Evolutionary conservation across 805 yeast species (phyloP).

Genomic region (Metschnikowia continentalis): DNA sequence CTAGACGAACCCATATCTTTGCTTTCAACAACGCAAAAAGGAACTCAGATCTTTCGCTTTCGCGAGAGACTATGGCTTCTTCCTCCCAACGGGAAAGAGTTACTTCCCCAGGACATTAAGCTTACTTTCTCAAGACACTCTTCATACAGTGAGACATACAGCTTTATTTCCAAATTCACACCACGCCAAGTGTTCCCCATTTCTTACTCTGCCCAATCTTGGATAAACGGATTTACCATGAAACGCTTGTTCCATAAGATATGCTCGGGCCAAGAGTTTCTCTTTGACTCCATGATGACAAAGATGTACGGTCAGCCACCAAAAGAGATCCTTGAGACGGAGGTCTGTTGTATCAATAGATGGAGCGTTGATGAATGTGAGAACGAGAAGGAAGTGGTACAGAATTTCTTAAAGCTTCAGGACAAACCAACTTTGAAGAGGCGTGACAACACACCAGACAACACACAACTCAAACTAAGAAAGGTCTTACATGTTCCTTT

Average conservation of each 20-base stretch:
- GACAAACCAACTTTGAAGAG: not conserved
- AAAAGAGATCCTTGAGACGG: constrained; percentile 1
- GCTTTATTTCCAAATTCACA: constrained; percentile 31
- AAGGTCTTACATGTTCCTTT: constrained; percentile 14
- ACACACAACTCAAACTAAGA: constrained; percentile 12
- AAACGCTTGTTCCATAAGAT: constrained; percentile 35
- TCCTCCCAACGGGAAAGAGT: constrained; percentile 21
- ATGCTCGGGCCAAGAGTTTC: constrained; percentile 9
- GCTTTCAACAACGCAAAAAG: constrained; percentile 17
- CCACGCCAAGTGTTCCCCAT: constrained; percentile 45
- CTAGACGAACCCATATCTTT: constrained; percentile 14
- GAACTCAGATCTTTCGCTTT: constrained; percentile 22
- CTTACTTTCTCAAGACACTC: constrained; percentile 46
- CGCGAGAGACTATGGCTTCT: constrained; percentile 27
- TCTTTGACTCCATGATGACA: constrained; percentile 10
- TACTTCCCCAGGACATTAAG: constrained; percentile 34
- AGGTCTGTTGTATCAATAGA: constrained; percentile 24
- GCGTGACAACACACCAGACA: not conserved
- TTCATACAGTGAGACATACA: constrained; percentile 37
- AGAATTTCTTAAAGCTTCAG: not conserved
- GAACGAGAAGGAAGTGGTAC: constrained; percentile 24
- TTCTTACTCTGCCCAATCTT: constrained; percentile 27
- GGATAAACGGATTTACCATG: constrained; percentile 40
- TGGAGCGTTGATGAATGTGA: constrained; percentile 32
- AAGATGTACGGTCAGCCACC: constrained; percentile 3